Evolutionary conservation across 2,329 filamentous ascomycete genomes (phyloP).

Genomic region (Fusarium sambucinum): DNA sequence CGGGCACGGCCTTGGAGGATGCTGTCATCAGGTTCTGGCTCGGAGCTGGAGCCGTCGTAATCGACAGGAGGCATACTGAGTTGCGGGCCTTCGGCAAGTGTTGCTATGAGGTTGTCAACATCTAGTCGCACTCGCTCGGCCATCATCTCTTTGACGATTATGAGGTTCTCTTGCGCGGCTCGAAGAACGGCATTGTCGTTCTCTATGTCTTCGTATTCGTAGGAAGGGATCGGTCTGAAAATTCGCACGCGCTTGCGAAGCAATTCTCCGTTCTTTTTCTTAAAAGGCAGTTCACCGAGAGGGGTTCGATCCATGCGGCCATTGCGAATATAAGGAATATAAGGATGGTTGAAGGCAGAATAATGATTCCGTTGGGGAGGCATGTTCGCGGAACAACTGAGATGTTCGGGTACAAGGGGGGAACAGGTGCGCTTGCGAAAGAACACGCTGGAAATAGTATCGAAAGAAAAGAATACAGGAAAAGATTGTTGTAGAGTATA

Average conservation of each 20-base stretch:
- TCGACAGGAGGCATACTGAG: constrained; percentile 54
- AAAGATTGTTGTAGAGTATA: background rate
- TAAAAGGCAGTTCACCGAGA: constrained; percentile 47
- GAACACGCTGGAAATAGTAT: background rate
- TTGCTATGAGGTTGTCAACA: constrained; percentile 46
- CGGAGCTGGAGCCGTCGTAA: constrained; percentile 54
- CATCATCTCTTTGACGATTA: constrained; percentile 13
- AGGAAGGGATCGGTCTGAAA: constrained; percentile 43
- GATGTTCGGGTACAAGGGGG: background rate
- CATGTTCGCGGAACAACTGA: constrained; percentile 26
- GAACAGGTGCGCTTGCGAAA: background rate
- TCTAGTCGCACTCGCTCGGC: background rate
- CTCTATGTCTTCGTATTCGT: constrained; percentile 47
- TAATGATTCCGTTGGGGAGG: constrained; percentile 16
- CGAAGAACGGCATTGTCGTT: constrained; percentile 41
- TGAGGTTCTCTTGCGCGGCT: constrained; percentile 31
- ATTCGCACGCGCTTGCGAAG: constrained; percentile 37
- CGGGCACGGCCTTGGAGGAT: constrained; percentile 51
- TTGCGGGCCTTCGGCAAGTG: constrained; percentile 48
- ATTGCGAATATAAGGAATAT: constrained; percentile 3
- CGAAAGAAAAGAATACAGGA: background rate
- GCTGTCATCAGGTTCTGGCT: constrained; percentile 52
- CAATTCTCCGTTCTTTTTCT: constrained; percentile 39
- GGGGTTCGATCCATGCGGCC: constrained; percentile 43
- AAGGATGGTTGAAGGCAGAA: background rate